Evolutionary conservation across 345 rosid genomes (phyloP).

Genomic region (Diplotaxis tenuifolia): DNA sequence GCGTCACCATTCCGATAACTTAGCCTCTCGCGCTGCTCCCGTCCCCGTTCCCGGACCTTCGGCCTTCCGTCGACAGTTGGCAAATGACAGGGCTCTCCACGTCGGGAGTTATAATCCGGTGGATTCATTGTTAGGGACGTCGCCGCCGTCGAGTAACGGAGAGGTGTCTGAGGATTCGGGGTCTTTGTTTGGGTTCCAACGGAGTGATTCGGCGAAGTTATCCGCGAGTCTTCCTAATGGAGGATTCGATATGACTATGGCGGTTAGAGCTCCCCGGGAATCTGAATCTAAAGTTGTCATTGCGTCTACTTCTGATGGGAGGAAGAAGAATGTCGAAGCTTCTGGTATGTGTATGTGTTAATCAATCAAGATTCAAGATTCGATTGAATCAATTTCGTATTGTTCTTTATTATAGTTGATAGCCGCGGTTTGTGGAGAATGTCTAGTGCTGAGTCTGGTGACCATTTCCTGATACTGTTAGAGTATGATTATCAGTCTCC

Average conservation of each 20-base stretch:
- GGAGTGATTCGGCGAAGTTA: slow-evolving; percentile 56
- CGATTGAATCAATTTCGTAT: background rate
- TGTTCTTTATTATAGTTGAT: background rate
- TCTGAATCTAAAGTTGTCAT: background rate
- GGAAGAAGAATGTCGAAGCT: slow-evolving; percentile 17
- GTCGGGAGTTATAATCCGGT: slow-evolving; percentile 67
- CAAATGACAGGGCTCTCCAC: slow-evolving; percentile 17
- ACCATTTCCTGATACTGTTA: too few relatives aligned
- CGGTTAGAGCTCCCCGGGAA: slow-evolving; percentile 26
- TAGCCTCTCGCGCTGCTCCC: slow-evolving; percentile 52
- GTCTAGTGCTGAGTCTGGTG: background rate
- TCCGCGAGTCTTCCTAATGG: slow-evolving; percentile 75
- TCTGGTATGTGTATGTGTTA: slow-evolving; percentile 39
- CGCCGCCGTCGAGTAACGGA: slow-evolving; percentile 50
- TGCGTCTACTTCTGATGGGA: slow-evolving; percentile 16
- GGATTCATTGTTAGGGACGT: slow-evolving; percentile 53
- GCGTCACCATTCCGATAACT: slow-evolving; percentile 61
- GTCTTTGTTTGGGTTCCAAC: slow-evolving; percentile 48
- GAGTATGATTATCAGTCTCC: background rate
- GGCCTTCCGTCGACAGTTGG: slow-evolving; percentile 26
- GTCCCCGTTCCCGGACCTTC: slow-evolving; percentile 55
- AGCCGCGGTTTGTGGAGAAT: background rate
- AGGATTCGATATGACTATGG: slow-evolving; percentile 63
- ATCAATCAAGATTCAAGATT: background rate
- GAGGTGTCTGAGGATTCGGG: slow-evolving; percentile 54